A percentile compares a stretch with the other conserved stretches of the same genome.
phyloP scores from a whole-genome alignment of 78 protist genomes.

The Anaeramoeba flamelloides region DNA sequence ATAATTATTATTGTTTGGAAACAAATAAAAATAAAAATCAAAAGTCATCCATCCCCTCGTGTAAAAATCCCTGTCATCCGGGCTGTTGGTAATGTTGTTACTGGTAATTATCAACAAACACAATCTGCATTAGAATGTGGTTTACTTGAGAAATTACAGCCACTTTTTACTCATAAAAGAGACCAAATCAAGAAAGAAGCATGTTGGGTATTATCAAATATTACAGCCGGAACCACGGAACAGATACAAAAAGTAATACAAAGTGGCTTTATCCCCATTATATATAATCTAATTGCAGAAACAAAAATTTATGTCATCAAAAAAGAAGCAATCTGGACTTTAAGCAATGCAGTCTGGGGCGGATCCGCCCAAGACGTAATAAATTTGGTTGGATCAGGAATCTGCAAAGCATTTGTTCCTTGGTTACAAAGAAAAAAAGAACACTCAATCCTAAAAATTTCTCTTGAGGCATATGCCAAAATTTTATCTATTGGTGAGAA shows the following conservation, averaged over 20 bases:
- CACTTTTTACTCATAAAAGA: not conserved
- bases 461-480: no score
- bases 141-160: not conserved
- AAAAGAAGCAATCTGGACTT: not conserved
- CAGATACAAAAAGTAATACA: not conserved
- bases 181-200: not conserved
- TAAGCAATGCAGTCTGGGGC: not conserved
- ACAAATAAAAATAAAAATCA: no score
- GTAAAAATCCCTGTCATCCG: not conserved
- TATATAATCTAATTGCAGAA: not conserved
- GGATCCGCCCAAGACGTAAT: no score
- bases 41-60: no score
- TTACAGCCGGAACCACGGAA: not conserved
- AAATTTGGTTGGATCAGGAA: no score
- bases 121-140: not conserved
- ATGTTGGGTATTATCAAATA: not conserved
- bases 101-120: not conserved
- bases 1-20: no score
- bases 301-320: not conserved
- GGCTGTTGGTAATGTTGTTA: not conserved
- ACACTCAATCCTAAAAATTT: no score
- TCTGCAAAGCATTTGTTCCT: no score
- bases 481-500: no score
- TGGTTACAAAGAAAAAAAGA: no score
- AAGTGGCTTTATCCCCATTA: not conserved